Evolutionary conservation across 192 early-diverging fungal genomes (phyloP), one percentile per base, ranked within the genome.

Genomic region (Entophlyctis helioformis): DNA sequence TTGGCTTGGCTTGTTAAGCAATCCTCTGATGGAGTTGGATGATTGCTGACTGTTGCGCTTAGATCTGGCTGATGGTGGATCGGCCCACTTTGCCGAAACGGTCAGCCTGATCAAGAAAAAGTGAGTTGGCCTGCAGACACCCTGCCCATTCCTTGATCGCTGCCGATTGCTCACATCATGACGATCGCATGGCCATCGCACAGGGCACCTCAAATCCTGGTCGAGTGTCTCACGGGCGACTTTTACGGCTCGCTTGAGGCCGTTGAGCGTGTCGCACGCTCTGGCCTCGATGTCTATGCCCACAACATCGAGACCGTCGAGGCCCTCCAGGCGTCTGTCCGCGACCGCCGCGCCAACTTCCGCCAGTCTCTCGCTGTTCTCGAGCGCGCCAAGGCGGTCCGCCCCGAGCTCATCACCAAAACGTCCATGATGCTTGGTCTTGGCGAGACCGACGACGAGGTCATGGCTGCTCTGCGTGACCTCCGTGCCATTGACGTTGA

Each of bases 291-390:
- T 59, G 94, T 98, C 2, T 98, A 91, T 62, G 94, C 94, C 6
- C 94, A 98, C 66, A 98, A 98, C 51, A 83, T 98, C 47, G 94
- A 98, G 64, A 95, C 94, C 15, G 91, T 95, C 11, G 91, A 95
- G 60, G 73, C 68, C 6, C 69, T 98, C 36, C 85, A 89, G 40
- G 66, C 80, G n/a, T 77, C 71, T 58, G 90, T 98, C 32, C 85
- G 94, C 48, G 94, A 98, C 61, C 72, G 85, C 36, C 79, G 90
- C 7, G 94, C 94, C 16, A 81, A 71, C 39, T 98, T 91, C 71
- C 74, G 78, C 50, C 94, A 98, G 57, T 90, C 87, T 23, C 73
- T 98, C 53, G 71, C 72, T 45, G 90, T 92, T 2, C 64, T 98
- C 32, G 76, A 87, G 44, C 82, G 87, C 26, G 94, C 84, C 40